phyloP scores from a whole-genome alignment of 352 stramenopile species.

The Pythium myriotylum region DNA sequence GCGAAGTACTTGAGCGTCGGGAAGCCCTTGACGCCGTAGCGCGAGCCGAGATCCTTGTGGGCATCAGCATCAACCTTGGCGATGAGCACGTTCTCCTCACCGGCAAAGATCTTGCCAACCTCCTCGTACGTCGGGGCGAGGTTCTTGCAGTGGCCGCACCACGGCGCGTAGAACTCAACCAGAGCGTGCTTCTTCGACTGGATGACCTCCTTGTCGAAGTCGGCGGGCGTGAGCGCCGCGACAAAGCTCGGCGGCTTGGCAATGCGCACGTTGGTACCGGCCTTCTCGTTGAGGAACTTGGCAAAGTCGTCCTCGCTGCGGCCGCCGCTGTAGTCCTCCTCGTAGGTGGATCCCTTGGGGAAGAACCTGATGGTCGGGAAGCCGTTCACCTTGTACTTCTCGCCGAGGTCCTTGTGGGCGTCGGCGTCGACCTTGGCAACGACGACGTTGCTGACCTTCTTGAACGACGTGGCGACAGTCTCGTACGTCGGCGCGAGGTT shows the following conservation, averaged over 20 bases:
- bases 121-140: slow-evolving; percentile 90
- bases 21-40: slow-evolving; percentile 90
- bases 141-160: slow-evolving; percentile 94
- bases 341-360: slow-evolving; percentile 67
- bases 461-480: slow-evolving; percentile 87
- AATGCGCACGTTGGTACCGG: slow-evolving; percentile 70
- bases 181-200: slow-evolving; percentile 86
- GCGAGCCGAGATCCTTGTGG: slow-evolving; percentile 55
- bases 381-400: slow-evolving; percentile 87
- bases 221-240: slow-evolving; percentile 49
- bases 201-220: slow-evolving; percentile 83
- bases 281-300: slow-evolving; percentile 77
- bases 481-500: slow-evolving; percentile 80
- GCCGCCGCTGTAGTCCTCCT: slow-evolving; percentile 87
- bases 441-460: slow-evolving; percentile 83
- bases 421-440: slow-evolving; percentile 92
- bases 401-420: slow-evolving; percentile 76
- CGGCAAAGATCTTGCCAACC: slow-evolving; percentile 70
- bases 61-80: slow-evolving; percentile 84
- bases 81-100: slow-evolving; percentile 80
- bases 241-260: slow-evolving; percentile 73
- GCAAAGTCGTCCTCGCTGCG: slow-evolving; percentile 84
- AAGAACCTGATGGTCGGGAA: slow-evolving; percentile 96
- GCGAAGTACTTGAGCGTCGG: slow-evolving; percentile 94
- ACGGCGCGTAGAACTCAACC: slow-evolving; percentile 95